Conservation (phyloP, 2,329 filamentous ascomycete genomes). For the Tolypocladium tundrense region DNA sequence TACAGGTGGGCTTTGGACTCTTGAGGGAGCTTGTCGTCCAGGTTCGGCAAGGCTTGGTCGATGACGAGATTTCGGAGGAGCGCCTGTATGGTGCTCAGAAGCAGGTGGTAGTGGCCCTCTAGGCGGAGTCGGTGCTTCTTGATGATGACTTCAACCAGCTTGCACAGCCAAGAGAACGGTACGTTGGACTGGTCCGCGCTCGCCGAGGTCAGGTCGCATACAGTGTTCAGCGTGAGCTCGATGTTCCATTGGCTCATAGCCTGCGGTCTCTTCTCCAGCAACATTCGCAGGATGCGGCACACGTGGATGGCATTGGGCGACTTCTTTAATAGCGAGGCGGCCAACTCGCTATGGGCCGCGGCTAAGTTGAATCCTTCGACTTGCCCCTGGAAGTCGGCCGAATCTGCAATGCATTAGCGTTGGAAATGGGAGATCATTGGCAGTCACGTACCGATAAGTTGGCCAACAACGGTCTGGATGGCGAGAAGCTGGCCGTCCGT, state of each 20-base stretch:
- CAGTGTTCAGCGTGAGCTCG: constrained; percentile 38
- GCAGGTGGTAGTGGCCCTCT: constrained; percentile 51
- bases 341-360: constrained; percentile 30
- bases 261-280: constrained; percentile 40
- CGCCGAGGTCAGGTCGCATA: constrained; percentile 24
- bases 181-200: constrained; percentile 18
- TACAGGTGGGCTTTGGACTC: constrained; percentile 39
- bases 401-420: constrained; percentile 11
- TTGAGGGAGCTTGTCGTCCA: constrained; percentile 17
- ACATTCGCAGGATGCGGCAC: constrained; percentile 29
- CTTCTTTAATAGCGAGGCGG: constrained; percentile 19
- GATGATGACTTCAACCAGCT: constrained; percentile 45
- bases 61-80: constrained; percentile 44
- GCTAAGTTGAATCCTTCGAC: constrained; percentile 26
- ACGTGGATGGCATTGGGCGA: constrained; percentile 24
- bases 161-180: constrained; percentile 37
- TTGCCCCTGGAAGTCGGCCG: constrained; percentile 15
- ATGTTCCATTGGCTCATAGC: constrained; percentile 49
- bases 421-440: constrained; percentile 5
- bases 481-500: constrained; percentile 32
- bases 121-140: constrained; percentile 50
- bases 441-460: constrained; percentile 24
- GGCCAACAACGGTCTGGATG: constrained; percentile 29
- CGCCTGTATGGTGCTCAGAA: constrained; percentile 42
- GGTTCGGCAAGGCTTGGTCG: constrained; percentile 11